phyloP scores from a whole-genome alignment of 106 monocot species.

The Phalaenopsis equestris region DNA sequence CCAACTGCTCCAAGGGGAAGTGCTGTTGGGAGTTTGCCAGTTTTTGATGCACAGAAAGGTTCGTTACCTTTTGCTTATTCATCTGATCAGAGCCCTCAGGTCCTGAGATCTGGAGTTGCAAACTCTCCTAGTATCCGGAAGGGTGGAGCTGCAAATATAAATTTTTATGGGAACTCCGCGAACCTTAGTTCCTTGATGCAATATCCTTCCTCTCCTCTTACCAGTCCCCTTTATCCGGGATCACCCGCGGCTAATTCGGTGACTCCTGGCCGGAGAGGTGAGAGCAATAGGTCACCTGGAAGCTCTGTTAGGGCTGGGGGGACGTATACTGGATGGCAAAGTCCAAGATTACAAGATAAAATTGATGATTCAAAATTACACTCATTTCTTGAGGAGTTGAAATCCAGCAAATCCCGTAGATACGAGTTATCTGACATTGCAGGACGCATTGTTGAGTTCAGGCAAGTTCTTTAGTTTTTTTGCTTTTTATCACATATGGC shows the following conservation, averaged over 20 bases:
- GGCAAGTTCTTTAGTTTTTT: slow-evolving; percentile 26
- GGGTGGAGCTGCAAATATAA: slow-evolving; percentile 31
- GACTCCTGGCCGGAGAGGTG: slow-evolving; percentile 42
- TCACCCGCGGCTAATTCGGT: slow-evolving; percentile 24
- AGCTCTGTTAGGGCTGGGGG: slow-evolving; percentile 28
- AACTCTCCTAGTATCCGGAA: slow-evolving; percentile 20
- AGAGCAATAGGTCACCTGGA: slow-evolving; percentile 33
- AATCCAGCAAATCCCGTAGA: slow-evolving; percentile 53
- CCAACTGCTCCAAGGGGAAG: slow-evolving; percentile 23
- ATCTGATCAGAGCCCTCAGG: slow-evolving; percentile 40
- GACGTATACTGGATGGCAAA: slow-evolving; percentile 50
- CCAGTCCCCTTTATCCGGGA: slow-evolving; percentile 42
- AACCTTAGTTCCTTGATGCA: slow-evolving; percentile 44
- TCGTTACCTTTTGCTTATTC: slow-evolving; percentile 15
- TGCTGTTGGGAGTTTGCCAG: slow-evolving; percentile 22
- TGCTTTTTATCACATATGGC: neutral
- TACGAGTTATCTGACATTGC: slow-evolving; percentile 77
- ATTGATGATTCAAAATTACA: slow-evolving; percentile 46
- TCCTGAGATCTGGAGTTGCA: slow-evolving; percentile 20
- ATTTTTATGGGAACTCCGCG: slow-evolving; percentile 40
- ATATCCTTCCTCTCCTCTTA: slow-evolving; percentile 44
- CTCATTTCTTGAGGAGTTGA: slow-evolving; percentile 84
- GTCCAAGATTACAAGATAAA: slow-evolving; percentile 47
- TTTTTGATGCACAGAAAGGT: slow-evolving; percentile 42
- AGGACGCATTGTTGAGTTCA: slow-evolving; percentile 82